phyloP scores from a whole-genome alignment of 169 alveolate species.

The Eimeria falciformis region DNA sequence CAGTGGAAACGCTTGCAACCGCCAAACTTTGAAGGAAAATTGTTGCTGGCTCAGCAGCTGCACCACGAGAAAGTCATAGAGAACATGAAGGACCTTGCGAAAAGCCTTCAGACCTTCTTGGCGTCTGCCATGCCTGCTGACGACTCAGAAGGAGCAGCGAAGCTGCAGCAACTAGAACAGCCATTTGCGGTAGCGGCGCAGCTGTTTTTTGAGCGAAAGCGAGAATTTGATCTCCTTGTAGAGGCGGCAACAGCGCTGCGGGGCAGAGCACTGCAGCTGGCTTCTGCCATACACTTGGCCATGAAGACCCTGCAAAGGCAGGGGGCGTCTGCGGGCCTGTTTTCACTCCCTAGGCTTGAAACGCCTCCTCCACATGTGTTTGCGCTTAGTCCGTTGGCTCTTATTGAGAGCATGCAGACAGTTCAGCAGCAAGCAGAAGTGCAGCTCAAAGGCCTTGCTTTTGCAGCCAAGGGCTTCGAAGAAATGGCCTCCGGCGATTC shows the following conservation, averaged over 20 bases:
- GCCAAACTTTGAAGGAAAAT: neutral
- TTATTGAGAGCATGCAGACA: neutral
- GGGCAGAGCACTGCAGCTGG: conserved; percentile 2
- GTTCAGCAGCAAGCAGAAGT: neutral
- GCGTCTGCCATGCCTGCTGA: neutral
- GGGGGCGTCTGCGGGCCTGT: conserved; percentile 5
- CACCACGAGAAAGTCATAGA: neutral
- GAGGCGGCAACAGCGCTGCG: conserved; percentile 14
- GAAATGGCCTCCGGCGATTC: neutral
- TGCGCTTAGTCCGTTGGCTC: neutral
- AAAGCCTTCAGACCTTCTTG: neutral
- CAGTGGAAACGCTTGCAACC: conserved; percentile 58
- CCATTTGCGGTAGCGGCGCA: neutral
- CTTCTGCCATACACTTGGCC: neutral
- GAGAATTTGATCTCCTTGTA: neutral
- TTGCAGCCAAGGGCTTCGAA: neutral
- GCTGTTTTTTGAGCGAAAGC: neutral
- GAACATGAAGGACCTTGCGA: neutral
- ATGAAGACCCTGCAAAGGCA: neutral
- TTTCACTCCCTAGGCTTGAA: neutral
- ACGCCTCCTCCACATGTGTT: neutral
- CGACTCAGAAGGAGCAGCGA: neutral
- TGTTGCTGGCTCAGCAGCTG: conserved; percentile 47
- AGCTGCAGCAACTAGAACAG: neutral
- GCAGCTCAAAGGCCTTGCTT: neutral